Evolutionary conservation across 2,329 filamentous ascomycete genomes (phyloP).

Genomic region (Stagonosporopsis tanaceti): DNA sequence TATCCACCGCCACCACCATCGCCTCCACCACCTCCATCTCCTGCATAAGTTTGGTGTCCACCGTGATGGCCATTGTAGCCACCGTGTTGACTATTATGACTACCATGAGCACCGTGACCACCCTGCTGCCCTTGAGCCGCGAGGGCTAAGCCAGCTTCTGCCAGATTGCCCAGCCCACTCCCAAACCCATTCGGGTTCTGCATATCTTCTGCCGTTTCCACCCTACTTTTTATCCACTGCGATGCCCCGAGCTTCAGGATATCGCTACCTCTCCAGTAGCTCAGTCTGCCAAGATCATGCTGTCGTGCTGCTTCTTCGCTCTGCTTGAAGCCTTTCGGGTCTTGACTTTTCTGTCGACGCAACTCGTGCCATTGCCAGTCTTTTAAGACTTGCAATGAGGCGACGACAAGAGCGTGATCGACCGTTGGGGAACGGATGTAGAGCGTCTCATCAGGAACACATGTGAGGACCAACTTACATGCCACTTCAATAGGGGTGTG

Average conservation of each 20-base stretch:
- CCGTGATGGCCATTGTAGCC: conserved; percentile 7
- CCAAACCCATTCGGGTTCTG: conserved; percentile 11
- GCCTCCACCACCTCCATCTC: conserved; percentile 15
- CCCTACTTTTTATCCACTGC: conserved; percentile 19
- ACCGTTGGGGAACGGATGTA: conserved; percentile 35
- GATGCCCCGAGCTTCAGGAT: conserved; percentile 15
- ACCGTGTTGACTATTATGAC: not conserved
- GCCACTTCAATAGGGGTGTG: conserved; percentile 21
- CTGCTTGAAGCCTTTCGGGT: conserved; percentile 29
- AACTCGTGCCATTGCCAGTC: conserved; percentile 45
- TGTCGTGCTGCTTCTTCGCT: conserved; percentile 34
- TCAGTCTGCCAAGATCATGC: conserved; percentile 32
- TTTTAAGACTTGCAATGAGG: conserved; percentile 44
- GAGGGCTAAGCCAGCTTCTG: conserved; percentile 23
- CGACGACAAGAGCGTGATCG: conserved; percentile 39
- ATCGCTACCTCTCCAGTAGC: conserved; percentile 39
- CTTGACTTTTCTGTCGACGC: conserved; percentile 29
- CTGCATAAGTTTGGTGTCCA: conserved; percentile 2
- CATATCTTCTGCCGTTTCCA: conserved; percentile 21
- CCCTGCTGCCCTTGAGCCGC: conserved; percentile 22
- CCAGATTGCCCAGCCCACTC: conserved; percentile 18
- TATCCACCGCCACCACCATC: conserved; percentile 11
- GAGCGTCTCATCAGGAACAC: conserved; percentile 41
- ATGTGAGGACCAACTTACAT: conserved; percentile 33
- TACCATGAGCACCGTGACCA: conserved; percentile 15